Percentiles rank a stretch among this genome's conserved stretches.
phyloP scores from a whole-genome alignment of 2,329 filamentous ascomycete species.

The Exutisphaerella laricina region DNA sequence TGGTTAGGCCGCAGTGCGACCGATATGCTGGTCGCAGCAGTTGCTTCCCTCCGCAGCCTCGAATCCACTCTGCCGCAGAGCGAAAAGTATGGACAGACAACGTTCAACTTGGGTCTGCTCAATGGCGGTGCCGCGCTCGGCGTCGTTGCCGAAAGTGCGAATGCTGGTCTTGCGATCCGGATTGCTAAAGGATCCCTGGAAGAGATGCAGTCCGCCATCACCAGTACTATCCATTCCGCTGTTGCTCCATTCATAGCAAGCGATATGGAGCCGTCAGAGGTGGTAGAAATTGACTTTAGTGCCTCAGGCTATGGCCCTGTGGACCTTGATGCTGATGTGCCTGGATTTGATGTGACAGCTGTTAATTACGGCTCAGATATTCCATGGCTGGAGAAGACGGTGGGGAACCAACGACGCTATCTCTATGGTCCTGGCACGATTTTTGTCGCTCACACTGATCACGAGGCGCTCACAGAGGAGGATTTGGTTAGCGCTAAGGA shows the following conservation, averaged over 20 bases:
- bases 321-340: conserved; percentile 71
- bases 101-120: conserved; percentile 76
- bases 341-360: conserved; percentile 75
- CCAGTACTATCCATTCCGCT: conserved; percentile 40
- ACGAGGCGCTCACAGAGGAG: conserved; percentile 70
- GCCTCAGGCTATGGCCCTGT: conserved; percentile 68
- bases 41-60: conserved; percentile 60
- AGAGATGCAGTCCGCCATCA: conserved; percentile 53
- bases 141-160: conserved; percentile 67
- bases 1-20: conserved; percentile 84
- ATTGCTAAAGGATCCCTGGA: conserved; percentile 68
- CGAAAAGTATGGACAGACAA: conserved; percentile 77
- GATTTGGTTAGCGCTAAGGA: conserved; percentile 73
- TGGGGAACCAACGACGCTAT: conserved; percentile 52
- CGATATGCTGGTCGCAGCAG: conserved; percentile 68
- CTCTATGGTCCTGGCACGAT: conserved; percentile 64
- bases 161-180: conserved; percentile 64
- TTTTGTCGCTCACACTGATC: conserved; percentile 76
- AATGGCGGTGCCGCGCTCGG: conserved; percentile 80
- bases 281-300: conserved; percentile 57
- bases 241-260: conserved; percentile 48
- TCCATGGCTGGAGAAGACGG: conserved; percentile 62
- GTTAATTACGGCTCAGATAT: conserved; percentile 96
- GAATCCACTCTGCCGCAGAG: conserved; percentile 63
- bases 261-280: conserved; percentile 29